Evolutionary conservation across 1,139 yeast genomes (phyloP), one percentile per base, ranked within the genome.

Genomic region (Ogataea hybrid): DNA sequence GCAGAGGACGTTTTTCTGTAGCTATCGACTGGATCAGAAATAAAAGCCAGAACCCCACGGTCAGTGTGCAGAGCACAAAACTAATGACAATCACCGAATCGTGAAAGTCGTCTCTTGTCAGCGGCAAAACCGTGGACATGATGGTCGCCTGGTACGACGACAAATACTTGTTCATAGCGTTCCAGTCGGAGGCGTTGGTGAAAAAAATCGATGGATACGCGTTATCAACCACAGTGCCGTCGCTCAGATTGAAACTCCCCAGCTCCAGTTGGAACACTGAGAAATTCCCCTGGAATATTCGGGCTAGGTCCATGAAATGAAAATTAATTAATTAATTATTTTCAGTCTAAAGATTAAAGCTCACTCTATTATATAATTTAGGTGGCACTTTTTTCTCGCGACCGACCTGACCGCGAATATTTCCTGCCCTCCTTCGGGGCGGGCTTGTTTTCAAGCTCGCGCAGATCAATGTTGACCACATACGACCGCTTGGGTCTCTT

Each of bases 31-130:
- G 61, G 39, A 77, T 54, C 18, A 76, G 51, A 35, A 77, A 59
- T 29, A 79, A 63, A 77, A 78, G 73, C 84, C 84, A 78, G 28
- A 73, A 61, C 3, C 75, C 65, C 3, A 73, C 70, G 10, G 55
- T 60, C 2, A 61, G 53, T 1, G 67, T 60, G 28, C 61, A 53
- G 2, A 59, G 34, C 5, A 58, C 64, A 43, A 58, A 61, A 35
- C 57, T 54, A 4, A 63, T 45, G 2, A 65, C 49, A 2, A 58
- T 54, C 15, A 62, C 62, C 6, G 67, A 63, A 5, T 55, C 56
- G 6, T 48, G 42, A 35, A 59, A 64, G 1, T 47, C 43, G 41
- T 64, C 67, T 37, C 48, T 58, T 5, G 51, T 50, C 14, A 38
- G 23, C 3, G 48, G 49, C 21, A 56, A 40, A 4, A 55, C 22